Evolutionary conservation across 1,284 basidiomycete genomes (phyloP).

Genomic region (Cerioporus squamosus): DNA sequence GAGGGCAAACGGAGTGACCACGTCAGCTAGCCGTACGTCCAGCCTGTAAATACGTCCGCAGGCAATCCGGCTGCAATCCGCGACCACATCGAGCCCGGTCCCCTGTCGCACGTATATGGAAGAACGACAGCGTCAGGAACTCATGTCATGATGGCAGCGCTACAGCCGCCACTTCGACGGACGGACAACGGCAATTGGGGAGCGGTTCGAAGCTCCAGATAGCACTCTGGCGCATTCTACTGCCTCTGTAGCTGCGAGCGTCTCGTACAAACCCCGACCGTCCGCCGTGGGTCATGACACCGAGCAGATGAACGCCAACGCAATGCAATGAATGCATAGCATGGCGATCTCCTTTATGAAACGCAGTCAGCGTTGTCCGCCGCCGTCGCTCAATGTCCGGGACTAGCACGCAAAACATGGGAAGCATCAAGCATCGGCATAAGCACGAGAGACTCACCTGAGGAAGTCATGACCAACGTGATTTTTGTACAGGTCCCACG

Average conservation of each 20-base stretch:
- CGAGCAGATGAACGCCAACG: too few species aligned
- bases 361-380: not conserved
- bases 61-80: slow-evolving; percentile 13
- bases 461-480: slow-evolving; percentile 4
- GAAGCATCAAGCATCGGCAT: not conserved
- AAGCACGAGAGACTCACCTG: slow-evolving; percentile 13
- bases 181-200: slow-evolving; percentile 3
- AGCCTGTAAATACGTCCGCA: slow-evolving; percentile 19
- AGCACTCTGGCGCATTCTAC: slow-evolving; percentile 5
- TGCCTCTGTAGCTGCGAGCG: slow-evolving; percentile 25
- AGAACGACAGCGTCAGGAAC: slow-evolving; percentile 16
- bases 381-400: slow-evolving; percentile 3
- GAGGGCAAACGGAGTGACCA: slow-evolving; percentile 6
- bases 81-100: slow-evolving; percentile 10
- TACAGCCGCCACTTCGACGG: slow-evolving; percentile 11
- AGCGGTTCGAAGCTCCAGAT: slow-evolving; percentile 22
- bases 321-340: too few species aligned
- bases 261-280: slow-evolving; percentile 16
- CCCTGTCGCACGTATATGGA: slow-evolving; percentile 1
- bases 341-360: not conserved
- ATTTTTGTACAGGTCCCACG: slow-evolving; percentile 4
- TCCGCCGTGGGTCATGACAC: not conserved
- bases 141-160: slow-evolving; percentile 12
- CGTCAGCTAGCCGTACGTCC: slow-evolving; percentile 2
- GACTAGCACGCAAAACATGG: not conserved